Conservation (phyloP, 345 rosid species). For the Citrus mangshanensis region DNA sequence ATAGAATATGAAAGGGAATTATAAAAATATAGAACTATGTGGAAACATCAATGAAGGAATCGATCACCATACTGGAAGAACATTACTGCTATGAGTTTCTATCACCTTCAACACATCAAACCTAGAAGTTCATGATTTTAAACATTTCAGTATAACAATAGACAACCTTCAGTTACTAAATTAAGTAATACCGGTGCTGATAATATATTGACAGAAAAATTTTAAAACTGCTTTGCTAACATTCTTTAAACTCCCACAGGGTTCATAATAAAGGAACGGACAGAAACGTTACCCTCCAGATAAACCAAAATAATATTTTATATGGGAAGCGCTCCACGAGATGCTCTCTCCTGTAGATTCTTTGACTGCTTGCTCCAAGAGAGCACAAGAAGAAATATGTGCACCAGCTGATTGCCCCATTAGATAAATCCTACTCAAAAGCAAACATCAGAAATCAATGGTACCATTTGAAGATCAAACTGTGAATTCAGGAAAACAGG, state of each 20-base stretch:
- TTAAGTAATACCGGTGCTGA: neutral
- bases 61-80: slow-evolving; percentile 2
- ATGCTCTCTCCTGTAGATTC: slow-evolving; percentile 59
- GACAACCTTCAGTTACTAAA: neutral
- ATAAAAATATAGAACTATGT: neutral
- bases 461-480: slow-evolving; percentile 12
- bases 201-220: neutral
- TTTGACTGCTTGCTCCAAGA: slow-evolving; percentile 83
- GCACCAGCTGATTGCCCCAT: slow-evolving; percentile 99
- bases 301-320: slow-evolving; percentile 85
- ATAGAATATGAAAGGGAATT: slow-evolving; percentile 9
- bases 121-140: neutral
- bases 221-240: neutral
- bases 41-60: slow-evolving; percentile 1
- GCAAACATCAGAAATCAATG: slow-evolving; percentile 18
- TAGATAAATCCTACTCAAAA: slow-evolving; percentile 64
- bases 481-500: neutral
- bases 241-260: slow-evolving; percentile 4
- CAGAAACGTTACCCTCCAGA: slow-evolving; percentile 74
- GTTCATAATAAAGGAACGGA: slow-evolving; percentile 5
- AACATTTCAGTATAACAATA: neutral
- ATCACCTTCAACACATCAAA: neutral
- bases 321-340: slow-evolving; percentile 79
- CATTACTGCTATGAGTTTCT: neutral
- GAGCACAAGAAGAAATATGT: slow-evolving; percentile 90